A percentile compares a stretch with the other conserved stretches of the same genome.
Conservation (phyloP, 352 stramenopile species). For the Globisporangium viniferum region DNA sequence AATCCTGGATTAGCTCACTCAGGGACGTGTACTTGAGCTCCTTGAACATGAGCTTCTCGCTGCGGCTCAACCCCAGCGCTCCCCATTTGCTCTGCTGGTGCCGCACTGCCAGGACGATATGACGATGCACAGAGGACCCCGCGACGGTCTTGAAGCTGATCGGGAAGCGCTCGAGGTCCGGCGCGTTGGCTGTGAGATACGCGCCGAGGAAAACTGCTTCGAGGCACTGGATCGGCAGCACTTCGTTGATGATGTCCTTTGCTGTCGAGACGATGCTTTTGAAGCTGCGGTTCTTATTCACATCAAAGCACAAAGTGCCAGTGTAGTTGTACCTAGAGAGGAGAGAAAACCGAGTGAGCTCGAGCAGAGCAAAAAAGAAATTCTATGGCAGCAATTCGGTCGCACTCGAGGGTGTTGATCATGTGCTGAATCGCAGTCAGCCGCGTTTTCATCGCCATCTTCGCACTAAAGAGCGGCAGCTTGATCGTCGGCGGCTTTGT, state of each 20-base stretch:
- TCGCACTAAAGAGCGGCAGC: slow-evolving; percentile 48
- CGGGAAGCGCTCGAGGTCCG: slow-evolving; percentile 73
- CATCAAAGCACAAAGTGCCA: slow-evolving; percentile 78
- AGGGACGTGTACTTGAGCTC: slow-evolving; percentile 79
- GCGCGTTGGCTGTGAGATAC: slow-evolving; percentile 70
- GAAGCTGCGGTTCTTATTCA: slow-evolving; percentile 87
- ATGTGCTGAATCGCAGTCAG: slow-evolving; percentile 60
- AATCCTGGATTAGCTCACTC: slow-evolving; percentile 73
- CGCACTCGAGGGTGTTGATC: slow-evolving; percentile 65
- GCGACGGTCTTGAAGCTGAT: slow-evolving; percentile 85
- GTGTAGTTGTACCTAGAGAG: slow-evolving; percentile 82
- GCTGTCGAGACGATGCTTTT: slow-evolving; percentile 85
- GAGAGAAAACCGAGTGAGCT: not conserved
- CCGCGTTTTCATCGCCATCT: slow-evolving; percentile 56
- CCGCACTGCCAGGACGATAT: slow-evolving; percentile 77
- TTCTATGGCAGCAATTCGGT: not conserved
- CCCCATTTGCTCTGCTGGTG: slow-evolving; percentile 82
- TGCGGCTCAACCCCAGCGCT: slow-evolving; percentile 79
- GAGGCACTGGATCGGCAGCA: slow-evolving; percentile 87
- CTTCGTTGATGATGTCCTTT: slow-evolving; percentile 81
- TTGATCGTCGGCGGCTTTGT: slow-evolving; percentile 55
- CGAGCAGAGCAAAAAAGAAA: slow-evolving; percentile 2
- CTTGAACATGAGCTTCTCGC: slow-evolving; percentile 84
- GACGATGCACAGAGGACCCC: slow-evolving; percentile 58
- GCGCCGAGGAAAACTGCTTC: slow-evolving; percentile 84